Percentiles rank a stretch among this genome's conserved stretches.
phyloP scores from a whole-genome alignment of 768 basidiomycete genomes.

The Rhizopogon sp. region DNA sequence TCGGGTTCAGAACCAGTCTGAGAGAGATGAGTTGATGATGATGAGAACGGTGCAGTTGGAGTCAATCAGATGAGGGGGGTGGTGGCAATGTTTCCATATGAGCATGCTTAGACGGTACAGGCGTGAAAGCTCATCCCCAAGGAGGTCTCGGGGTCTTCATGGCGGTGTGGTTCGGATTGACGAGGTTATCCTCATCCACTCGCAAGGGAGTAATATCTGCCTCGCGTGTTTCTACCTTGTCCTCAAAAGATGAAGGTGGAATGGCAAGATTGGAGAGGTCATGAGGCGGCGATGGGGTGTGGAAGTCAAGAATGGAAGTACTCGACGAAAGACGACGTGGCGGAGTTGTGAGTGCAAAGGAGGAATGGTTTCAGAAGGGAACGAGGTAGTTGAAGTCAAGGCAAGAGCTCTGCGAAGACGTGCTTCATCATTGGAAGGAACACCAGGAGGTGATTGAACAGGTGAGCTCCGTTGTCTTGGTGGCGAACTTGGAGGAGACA shows the following conservation, averaged over 20 bases:
- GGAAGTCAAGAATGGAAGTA: conserved; percentile 42
- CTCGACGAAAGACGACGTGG: conserved; percentile 38
- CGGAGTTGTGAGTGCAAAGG: conserved; percentile 38
- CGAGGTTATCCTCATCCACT: conserved; percentile 10
- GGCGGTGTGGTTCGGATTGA: conserved; percentile 23
- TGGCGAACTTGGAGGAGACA: conserved; percentile 14
- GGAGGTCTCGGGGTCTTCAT: conserved; percentile 43
- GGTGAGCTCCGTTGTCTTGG: conserved; percentile 12
- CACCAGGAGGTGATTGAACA: conserved; percentile 2
- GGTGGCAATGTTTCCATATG: conserved; percentile 14
- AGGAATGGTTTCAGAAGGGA: conserved; percentile 11
- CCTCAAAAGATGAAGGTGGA: conserved; percentile 51
- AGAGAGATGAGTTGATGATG: conserved; percentile 21
- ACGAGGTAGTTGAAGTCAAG: conserved; percentile 16
- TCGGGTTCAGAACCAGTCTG: conserved; percentile 10
- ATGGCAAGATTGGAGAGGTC: conserved; percentile 63
- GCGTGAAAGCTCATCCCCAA: conserved; percentile 41
- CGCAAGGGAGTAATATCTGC: conserved; percentile 17
- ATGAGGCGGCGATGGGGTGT: conserved; percentile 59
- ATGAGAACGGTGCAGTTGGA: conserved; percentile 11
- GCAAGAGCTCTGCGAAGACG: conserved; percentile 13
- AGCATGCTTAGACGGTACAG: conserved; percentile 20
- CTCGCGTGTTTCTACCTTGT: conserved; percentile 35
- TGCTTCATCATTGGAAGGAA: conserved; percentile 8
- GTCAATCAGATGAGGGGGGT: conserved; percentile 20